These are phyloP conservation scores for Tuber indicum DNA, from an alignment of 495 filamentous ascomycete species.

Conservation along the genomic window DNA sequence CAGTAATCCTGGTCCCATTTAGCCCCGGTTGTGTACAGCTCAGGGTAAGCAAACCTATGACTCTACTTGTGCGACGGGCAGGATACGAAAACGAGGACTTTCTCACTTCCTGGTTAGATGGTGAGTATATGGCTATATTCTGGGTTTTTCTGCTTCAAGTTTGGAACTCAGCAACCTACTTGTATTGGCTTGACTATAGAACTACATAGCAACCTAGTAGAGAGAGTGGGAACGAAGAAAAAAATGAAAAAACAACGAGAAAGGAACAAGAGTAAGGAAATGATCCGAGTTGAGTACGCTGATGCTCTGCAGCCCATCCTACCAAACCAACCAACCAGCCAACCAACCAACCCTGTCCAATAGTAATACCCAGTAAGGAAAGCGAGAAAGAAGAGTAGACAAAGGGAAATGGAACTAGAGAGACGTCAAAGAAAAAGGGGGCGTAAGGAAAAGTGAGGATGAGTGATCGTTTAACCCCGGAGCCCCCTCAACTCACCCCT, in stretches of 20 bases:
- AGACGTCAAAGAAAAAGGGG: neutral
- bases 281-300: neutral
- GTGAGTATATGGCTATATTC: neutral
- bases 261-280: neutral
- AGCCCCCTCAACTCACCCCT: constrained; percentile 8
- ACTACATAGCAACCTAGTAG: neutral
- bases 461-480: neutral
- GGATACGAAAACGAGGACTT: neutral
- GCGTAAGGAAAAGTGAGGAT: neutral
- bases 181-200: neutral
- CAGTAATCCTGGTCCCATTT: neutral
- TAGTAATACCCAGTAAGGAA: neutral
- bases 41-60: neutral
- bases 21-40: neutral
- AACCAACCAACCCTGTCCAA: neutral
- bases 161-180: neutral
- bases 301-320: neutral
- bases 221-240: neutral
- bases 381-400: neutral
- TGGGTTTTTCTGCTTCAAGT: neutral
- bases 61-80: neutral
- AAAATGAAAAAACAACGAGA: neutral
- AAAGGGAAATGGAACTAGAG: neutral
- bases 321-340: neutral
- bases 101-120: neutral